phyloP scores from a whole-genome alignment of 2,329 filamentous ascomycete genomes.

The Dactylellina parvicollis region DNA sequence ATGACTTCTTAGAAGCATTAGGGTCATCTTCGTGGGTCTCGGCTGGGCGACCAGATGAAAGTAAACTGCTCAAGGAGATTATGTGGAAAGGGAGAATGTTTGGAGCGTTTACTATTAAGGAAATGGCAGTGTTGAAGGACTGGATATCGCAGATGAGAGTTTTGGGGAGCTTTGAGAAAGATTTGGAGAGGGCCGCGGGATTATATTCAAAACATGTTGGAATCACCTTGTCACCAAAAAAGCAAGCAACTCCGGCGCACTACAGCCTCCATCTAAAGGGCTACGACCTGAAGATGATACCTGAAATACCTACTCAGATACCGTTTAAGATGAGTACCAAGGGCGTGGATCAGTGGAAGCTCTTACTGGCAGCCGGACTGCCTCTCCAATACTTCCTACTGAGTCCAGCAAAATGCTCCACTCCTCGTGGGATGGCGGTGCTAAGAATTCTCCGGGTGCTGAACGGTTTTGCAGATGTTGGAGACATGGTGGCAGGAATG shows the following conservation, averaged over 20 bases:
- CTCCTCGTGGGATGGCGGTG: slow-evolving; percentile 59
- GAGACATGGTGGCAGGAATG: slow-evolving; percentile 61
- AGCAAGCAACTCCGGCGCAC: slow-evolving; percentile 27
- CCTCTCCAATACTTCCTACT: slow-evolving; percentile 60
- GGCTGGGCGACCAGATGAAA: slow-evolving; percentile 62
- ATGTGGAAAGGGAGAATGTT: slow-evolving; percentile 66
- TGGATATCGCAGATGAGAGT: slow-evolving; percentile 62
- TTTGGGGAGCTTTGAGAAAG: slow-evolving; percentile 9
- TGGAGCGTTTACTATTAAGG: slow-evolving; percentile 64
- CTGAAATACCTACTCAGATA: slow-evolving; percentile 19
- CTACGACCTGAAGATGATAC: background rate
- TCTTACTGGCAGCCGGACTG: slow-evolving; percentile 61
- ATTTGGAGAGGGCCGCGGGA: slow-evolving; percentile 19
- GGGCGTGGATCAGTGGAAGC: slow-evolving; percentile 41
- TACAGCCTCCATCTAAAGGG: background rate
- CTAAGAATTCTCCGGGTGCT: slow-evolving; percentile 62
- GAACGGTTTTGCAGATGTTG: slow-evolving; percentile 61
- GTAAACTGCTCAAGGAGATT: slow-evolving; percentile 63
- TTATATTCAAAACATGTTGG: slow-evolving; percentile 16
- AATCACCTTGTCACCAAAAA: slow-evolving; percentile 31
- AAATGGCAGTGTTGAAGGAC: slow-evolving; percentile 60
- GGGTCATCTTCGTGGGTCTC: slow-evolving; percentile 62
- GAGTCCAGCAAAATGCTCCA: slow-evolving; percentile 60
- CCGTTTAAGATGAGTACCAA: slow-evolving; percentile 10
- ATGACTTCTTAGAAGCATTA: slow-evolving; percentile 61